Evolutionary conservation across 768 basidiomycete genomes (phyloP).

Genomic region (Podaxis carcinomalis): DNA sequence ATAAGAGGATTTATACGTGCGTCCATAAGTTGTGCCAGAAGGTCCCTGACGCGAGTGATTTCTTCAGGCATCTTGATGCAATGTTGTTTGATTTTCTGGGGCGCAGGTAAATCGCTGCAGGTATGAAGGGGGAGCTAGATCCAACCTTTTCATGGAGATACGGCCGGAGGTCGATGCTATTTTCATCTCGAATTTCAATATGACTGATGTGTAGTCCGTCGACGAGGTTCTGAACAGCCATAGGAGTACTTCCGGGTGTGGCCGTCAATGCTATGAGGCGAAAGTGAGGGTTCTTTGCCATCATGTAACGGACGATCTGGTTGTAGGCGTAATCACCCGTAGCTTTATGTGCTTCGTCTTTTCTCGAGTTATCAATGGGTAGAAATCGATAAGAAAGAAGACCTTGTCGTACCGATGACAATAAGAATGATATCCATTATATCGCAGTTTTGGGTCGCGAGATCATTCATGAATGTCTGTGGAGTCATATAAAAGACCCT

Average conservation of each 20-base stretch:
- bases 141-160: constrained; percentile 86
- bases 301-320: constrained; percentile 81
- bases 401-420: constrained; percentile 64
- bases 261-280: constrained; percentile 92
- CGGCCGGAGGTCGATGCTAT: constrained; percentile 77
- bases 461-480: constrained; percentile 89
- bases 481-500: constrained; percentile 95
- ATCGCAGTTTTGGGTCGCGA: constrained; percentile 70
- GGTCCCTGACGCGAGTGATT: constrained; percentile 60
- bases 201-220: constrained; percentile 91
- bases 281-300: constrained; percentile 93
- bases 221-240: constrained; percentile 87
- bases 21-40: constrained; percentile 70
- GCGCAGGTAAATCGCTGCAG: constrained; percentile 1
- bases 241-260: constrained; percentile 83
- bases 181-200: constrained; percentile 92
- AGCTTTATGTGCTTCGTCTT: constrained; percentile 94
- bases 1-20: constrained; percentile 33
- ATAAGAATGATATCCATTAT: constrained; percentile 76
- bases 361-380: not conserved
- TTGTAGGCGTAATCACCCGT: constrained; percentile 93
- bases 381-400: not conserved
- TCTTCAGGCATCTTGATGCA: constrained; percentile 70
- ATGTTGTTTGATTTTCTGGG: constrained; percentile 71
- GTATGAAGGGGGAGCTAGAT: not conserved